Conservation (phyloP, 2,329 filamentous ascomycete genomes). For the Paraphoma chrysanthemicola region DNA sequence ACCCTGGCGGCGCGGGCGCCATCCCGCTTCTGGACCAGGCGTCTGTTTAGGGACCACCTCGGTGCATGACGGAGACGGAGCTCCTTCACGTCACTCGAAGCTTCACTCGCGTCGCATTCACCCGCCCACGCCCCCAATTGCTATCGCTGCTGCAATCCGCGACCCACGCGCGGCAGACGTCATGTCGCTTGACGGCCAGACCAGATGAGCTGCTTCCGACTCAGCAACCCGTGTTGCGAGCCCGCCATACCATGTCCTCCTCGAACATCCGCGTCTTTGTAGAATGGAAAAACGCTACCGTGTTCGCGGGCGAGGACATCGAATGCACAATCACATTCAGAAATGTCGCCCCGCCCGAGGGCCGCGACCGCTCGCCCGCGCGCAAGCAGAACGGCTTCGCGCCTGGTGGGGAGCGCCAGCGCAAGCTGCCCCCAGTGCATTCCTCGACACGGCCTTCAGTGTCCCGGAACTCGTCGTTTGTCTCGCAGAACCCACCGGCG, state of each 20-base stretch:
- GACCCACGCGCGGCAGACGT: conserved; percentile 21
- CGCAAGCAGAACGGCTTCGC: conserved; percentile 46
- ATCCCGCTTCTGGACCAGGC: not conserved
- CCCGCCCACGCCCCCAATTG: conserved; percentile 4
- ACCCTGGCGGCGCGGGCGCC: not conserved
- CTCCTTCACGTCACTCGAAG: not conserved
- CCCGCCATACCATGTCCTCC: conserved; percentile 39
- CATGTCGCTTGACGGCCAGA: conserved; percentile 35
- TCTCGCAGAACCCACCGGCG: conserved; percentile 36
- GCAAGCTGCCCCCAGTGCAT: conserved; percentile 47
- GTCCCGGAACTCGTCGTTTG: conserved; percentile 46
- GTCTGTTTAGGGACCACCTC: not conserved
- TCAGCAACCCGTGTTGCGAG: conserved; percentile 34
- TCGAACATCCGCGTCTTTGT: conserved; percentile 92
- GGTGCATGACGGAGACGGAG: conserved; percentile 4
- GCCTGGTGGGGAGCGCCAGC: conserved; percentile 45
- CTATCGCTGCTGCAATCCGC: conserved; percentile 6
- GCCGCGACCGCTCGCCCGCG: conserved; percentile 38
- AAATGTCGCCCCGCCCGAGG: conserved; percentile 70
- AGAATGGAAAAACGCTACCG: conserved; percentile 89
- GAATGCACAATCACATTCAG: conserved; percentile 97
- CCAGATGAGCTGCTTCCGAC: conserved; percentile 41
- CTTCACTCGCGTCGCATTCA: conserved; percentile 2
- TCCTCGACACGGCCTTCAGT: conserved; percentile 45
- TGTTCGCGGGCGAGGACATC: conserved; percentile 95